Evolutionary conservation across 495 filamentous ascomycete species (phyloP).

Genomic region (Tuber microsphaerosporum): DNA sequence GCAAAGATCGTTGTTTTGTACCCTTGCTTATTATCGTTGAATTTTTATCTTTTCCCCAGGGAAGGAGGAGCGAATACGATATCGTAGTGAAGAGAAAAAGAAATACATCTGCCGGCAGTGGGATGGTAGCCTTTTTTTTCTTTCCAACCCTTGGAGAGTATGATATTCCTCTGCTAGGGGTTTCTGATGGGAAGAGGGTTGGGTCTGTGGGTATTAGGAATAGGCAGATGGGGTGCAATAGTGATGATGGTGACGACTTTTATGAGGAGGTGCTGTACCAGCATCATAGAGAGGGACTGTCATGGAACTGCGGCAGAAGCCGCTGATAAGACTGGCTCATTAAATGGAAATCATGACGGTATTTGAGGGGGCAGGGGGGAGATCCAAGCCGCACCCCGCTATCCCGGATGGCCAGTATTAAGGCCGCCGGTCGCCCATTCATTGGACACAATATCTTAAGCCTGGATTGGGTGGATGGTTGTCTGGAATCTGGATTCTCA

Average conservation of each 20-base stretch:
- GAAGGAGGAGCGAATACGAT: background rate
- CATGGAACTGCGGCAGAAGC: background rate
- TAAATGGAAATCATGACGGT: background rate
- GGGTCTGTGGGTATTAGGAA: background rate
- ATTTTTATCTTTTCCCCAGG: background rate
- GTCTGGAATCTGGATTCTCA: background rate
- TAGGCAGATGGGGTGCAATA: background rate
- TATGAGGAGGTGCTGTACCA: background rate
- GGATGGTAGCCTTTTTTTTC: conserved; percentile 10
- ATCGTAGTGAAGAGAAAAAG: background rate
- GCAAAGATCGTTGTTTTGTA: background rate
- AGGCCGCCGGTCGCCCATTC: no score
- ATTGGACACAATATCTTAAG: background rate
- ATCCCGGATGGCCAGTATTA: no score
- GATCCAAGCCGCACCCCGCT: background rate
- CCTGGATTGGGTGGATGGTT: background rate
- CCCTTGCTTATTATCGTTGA: background rate
- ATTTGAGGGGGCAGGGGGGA: background rate
- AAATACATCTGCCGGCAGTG: background rate
- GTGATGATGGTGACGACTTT: background rate
- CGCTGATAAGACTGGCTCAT: background rate
- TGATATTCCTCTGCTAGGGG: background rate
- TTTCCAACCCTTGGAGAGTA: background rate
- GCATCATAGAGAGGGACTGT: background rate
- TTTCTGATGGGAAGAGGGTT: background rate